Evolutionary conservation across 2,329 filamentous ascomycete species (phyloP), one percentile per base, ranked within the genome.

Genomic region (Elsinoe fawcettii): DNA sequence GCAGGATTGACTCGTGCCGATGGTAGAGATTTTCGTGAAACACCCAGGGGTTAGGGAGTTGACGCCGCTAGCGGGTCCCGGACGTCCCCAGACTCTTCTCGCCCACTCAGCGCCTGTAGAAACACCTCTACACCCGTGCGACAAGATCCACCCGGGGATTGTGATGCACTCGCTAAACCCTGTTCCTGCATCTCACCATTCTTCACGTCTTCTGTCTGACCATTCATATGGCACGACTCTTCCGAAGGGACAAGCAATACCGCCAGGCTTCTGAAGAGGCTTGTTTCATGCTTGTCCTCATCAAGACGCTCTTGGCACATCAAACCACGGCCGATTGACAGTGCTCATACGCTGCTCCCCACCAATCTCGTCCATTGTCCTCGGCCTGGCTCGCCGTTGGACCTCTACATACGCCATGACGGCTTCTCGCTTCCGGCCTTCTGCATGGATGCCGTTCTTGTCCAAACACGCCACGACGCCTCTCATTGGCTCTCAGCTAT

Each of bases 111-210:
- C 25, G 32, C 18, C 32, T 36, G 20, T 18, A 37, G 30, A 39
- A 22, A 37, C 30, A 22, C 34, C 30, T n/a, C 34, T 14, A 49
- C 22, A 25, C 14, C 34, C 34, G 14, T 37, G 34, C 34, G 14
- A 12, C 11, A 5, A n/a, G 34, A 37, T 37, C 34, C 34, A 37
- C 34, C 41, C 41, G 22, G 23, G 23, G 22, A 46, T 46, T 25
- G 41, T 46, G 41, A 46, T 46, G 41, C 49, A 32, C 49, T 34
- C 30, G 32, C 11, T 27, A 18, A 53, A 53, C 25, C 49, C 49
- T 37, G 49, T 53, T 37, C 32, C 49, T 53, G 49, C 49, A 53
- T 53, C 32, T 53, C 49, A 49, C 44, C 44, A 18, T 12, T 49
- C 32, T 34, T 11, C 16, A 8, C 44, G n/a, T 32, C 44, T 23